Percentiles rank a stretch among this genome's conserved stretches.
Evolutionary conservation across 2,329 filamentous ascomycete species (phyloP).

Genomic region (Trichoderma semiorbis): DNA sequence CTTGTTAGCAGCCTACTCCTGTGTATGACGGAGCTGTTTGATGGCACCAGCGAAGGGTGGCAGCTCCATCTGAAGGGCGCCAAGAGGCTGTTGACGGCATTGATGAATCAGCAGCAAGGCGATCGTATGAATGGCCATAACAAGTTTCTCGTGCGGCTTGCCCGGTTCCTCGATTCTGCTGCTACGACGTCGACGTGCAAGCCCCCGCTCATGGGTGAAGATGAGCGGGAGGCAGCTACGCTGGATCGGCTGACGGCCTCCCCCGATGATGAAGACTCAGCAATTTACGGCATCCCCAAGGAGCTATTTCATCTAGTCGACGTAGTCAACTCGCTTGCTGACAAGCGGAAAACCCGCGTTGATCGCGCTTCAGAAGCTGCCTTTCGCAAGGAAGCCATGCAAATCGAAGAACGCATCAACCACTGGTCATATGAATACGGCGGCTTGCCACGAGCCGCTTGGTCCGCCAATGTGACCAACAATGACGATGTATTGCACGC

Average conservation of each 20-base stretch:
- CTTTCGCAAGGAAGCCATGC: slow-evolving; percentile 29
- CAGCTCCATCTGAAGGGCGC: slow-evolving; percentile 42
- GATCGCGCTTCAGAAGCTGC: slow-evolving; percentile 30
- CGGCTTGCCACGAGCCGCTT: slow-evolving; percentile 26
- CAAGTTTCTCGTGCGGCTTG: slow-evolving; percentile 36
- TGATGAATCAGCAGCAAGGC: slow-evolving; percentile 31
- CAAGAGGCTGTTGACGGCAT: slow-evolving; percentile 35
- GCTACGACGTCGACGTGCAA: slow-evolving; percentile 35
- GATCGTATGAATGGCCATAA: slow-evolving; percentile 37
- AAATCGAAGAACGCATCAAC: slow-evolving; percentile 36
- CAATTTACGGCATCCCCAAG: slow-evolving; percentile 37
- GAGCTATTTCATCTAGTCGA: slow-evolving; percentile 35
- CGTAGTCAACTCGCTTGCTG: slow-evolving; percentile 32
- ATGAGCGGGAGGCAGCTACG: slow-evolving; percentile 28
- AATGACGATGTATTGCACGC: slow-evolving; percentile 33
- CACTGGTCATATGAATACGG: slow-evolving; percentile 36
- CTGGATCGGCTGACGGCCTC: slow-evolving; percentile 27
- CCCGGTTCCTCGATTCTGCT: slow-evolving; percentile 33
- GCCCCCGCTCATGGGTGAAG: slow-evolving; percentile 34
- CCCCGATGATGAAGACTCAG: slow-evolving; percentile 32
- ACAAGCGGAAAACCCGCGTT: slow-evolving; percentile 31
- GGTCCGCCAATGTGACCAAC: slow-evolving; percentile 22
- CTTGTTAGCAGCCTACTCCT: slow-evolving; percentile 40
- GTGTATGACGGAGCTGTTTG: slow-evolving; percentile 42
- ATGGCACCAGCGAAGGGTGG: slow-evolving; percentile 41